Conservation (phyloP, 495 filamentous ascomycete genomes). For the Xylaria castorea region DNA sequence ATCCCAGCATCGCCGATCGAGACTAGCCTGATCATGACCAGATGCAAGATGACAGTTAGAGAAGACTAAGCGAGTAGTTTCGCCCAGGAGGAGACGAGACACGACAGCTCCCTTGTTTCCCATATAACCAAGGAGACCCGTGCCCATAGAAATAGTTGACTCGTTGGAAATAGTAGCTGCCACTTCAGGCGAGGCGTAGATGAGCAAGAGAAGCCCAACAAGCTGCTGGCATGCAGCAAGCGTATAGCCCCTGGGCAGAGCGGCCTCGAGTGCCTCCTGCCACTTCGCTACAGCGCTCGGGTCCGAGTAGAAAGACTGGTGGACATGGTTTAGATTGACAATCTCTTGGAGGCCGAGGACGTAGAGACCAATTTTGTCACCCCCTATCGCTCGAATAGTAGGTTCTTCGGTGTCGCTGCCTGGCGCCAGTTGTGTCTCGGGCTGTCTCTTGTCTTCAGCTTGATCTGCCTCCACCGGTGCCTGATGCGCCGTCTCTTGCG, state of each 20-base stretch:
- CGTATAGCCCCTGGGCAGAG: constrained; percentile 77
- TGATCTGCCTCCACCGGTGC: neutral
- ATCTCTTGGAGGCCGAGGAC: constrained; percentile 91
- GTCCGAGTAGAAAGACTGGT: constrained; percentile 72
- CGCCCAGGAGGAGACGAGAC: constrained; percentile 83
- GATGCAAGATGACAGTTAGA: constrained; percentile 91
- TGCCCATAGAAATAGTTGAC: constrained; percentile 79
- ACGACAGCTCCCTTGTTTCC: constrained; percentile 94
- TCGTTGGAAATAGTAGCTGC: constrained; percentile 74
- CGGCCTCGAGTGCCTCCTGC: constrained; percentile 73
- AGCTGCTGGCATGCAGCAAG: constrained; percentile 83
- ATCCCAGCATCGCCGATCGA: constrained; percentile 92
- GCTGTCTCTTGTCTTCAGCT: neutral
- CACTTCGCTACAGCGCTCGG: constrained; percentile 72
- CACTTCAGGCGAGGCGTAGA: constrained; percentile 82
- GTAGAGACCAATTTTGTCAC: constrained; percentile 82
- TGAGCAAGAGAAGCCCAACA: constrained; percentile 81
- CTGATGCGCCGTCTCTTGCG: constrained; percentile 26
- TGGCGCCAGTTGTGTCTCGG: neutral
- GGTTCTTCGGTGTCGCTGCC: constrained; percentile 18
- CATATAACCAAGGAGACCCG: constrained; percentile 77
- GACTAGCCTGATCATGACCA: constrained; percentile 74
- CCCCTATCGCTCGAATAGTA: constrained; percentile 48
- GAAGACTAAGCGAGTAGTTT: constrained; percentile 87
- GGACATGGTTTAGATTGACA: constrained; percentile 77